Evolutionary conservation across 345 rosid species (phyloP), one percentile per base, ranked within the genome.

Genomic region (Boechera stricta): DNA sequence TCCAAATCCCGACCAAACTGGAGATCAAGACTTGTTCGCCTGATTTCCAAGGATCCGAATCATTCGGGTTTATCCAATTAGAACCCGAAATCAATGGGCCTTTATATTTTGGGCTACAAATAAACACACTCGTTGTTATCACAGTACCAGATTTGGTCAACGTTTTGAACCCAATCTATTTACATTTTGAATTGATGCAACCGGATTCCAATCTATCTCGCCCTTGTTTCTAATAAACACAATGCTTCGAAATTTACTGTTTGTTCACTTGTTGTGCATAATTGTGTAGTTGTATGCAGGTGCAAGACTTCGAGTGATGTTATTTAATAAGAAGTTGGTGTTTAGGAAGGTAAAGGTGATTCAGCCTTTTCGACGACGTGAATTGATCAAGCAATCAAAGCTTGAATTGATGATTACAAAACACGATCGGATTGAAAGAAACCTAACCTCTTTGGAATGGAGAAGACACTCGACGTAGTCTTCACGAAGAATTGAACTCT

Each of bases 31-130:
- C 47, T 51, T 60, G 35, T 28, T 28, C 48, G 51, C 32, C 63
- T 62, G 52, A 28, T 73, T 38, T n/a, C 67, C 0, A 13, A 53
- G n/a, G 79, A 75, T 61, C 61, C 68, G 36, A 39, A 3, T 10
- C 2, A 67, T 36, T 67, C 73, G 26, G 79, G 51, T 57, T 38
- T 35, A 45, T 64, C 71, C 54, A 29, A 7, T 18, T 41, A 7
- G 0, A 31, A 45, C 66, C 71, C 77, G 38, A 53, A 2, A 8
- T 24, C 57, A 42, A 5, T 0, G 10, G 49, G 78, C 78, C 67
- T n/a, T 35, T 12, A n/a, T 31, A 28, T 42, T 13, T 18, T 63
- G 63, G 69, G 69, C 52, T 62, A 52, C 7, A 6, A 5, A 35
- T 35, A 21, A 32, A 44, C 44, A 44, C 44, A 21, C 24, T 21